A percentile compares a stretch with the other conserved stretches of the same genome.
Evolutionary conservation across 306 rosid genomes (phyloP).

Genomic region (Begonia masoniana): DNA sequence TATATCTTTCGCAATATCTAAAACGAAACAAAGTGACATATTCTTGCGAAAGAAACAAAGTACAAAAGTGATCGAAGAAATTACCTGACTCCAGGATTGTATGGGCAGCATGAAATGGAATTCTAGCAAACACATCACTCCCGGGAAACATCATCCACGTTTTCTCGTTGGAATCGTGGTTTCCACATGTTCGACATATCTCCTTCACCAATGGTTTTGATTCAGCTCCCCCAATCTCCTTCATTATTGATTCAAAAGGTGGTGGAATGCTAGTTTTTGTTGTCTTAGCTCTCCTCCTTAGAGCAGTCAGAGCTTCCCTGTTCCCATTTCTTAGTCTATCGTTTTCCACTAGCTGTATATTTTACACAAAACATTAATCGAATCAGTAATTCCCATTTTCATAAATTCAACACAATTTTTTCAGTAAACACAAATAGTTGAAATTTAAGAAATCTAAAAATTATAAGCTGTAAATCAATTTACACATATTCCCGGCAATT

Average conservation of each 20-base stretch:
- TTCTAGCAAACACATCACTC: slow-evolving; percentile 60
- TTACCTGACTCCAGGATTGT: slow-evolving; percentile 67
- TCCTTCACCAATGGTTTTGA: slow-evolving; percentile 72
- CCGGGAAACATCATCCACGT: slow-evolving; percentile 84
- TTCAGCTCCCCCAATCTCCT: slow-evolving; percentile 39
- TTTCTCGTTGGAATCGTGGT: slow-evolving; percentile 57
- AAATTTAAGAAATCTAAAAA: too few relatives aligned
- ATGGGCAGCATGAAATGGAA: slow-evolving; percentile 88
- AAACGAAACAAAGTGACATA: not conserved
- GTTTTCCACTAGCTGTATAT: slow-evolving; percentile 55
- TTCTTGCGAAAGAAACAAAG: not conserved
- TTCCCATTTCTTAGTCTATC: slow-evolving; percentile 79
- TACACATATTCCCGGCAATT: too few relatives aligned
- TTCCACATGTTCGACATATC: slow-evolving; percentile 73
- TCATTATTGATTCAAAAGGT: slow-evolving; percentile 79
- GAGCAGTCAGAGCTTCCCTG: slow-evolving; percentile 79
- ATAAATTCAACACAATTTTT: too few relatives aligned
- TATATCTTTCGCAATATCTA: not conserved
- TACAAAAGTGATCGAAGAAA: not conserved
- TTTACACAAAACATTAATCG: not conserved
- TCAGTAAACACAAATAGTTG: too few relatives aligned
- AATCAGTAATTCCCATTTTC: too few relatives aligned
- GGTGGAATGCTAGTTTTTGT: slow-evolving; percentile 71
- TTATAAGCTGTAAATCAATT: too few relatives aligned
- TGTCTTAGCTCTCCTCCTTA: slow-evolving; percentile 73